Conservation (phyloP, 257 asterid species). For the Solanum gandarillasii region DNA sequence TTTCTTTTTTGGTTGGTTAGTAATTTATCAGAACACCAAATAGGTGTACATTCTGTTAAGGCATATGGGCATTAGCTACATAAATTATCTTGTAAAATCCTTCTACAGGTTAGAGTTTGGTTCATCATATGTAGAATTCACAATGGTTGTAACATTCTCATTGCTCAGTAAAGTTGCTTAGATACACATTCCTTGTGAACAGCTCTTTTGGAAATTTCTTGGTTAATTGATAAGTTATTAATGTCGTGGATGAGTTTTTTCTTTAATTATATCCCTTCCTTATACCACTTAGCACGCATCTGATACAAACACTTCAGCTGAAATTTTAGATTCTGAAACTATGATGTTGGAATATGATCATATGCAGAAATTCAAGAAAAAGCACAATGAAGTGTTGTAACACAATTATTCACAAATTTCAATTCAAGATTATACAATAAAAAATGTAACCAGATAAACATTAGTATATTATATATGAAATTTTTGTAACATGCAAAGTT, state of each 20-base stretch:
- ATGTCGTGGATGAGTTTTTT: neutral
- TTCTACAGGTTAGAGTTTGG: neutral
- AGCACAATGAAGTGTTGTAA: no score
- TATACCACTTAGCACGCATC: neutral
- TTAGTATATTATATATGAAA: no score
- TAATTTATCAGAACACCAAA: constrained; percentile 1
- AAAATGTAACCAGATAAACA: no score
- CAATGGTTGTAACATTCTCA: neutral
- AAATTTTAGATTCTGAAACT: no score
- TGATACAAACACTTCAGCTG: no score
- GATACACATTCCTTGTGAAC: neutral
- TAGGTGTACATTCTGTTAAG: constrained; percentile 13
- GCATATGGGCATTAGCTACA: neutral
- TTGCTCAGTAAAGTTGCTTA: neutral
- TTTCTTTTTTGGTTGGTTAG: neutral
- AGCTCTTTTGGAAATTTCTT: neutral
- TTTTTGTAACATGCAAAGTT: no score
- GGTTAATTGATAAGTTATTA: neutral
- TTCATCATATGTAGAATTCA: neutral
- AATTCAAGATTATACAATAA: no score
- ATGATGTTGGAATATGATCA: no score
- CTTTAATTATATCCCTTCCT: neutral
- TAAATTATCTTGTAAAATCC: neutral
- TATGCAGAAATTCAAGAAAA: neutral
- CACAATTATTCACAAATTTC: no score